phyloP scores from a whole-genome alignment of 225 moss, liverwort and hornwort genomes.

The Lunularia cruciata region DNA sequence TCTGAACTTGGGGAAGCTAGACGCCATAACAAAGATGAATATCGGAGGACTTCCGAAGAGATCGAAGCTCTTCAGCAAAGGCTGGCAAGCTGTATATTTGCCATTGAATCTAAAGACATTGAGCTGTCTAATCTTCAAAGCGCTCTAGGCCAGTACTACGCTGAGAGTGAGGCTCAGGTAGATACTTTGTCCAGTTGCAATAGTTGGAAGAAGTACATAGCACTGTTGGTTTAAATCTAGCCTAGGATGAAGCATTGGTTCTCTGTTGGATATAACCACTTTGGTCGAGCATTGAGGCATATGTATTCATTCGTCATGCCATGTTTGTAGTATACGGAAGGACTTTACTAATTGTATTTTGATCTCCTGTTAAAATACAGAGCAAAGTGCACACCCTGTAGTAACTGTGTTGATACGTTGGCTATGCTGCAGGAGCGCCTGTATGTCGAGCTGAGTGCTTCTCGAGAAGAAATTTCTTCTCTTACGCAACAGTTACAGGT shows the following conservation, averaged over 20 bases:
- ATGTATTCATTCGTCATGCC: background rate
- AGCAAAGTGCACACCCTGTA: too few relatives aligned
- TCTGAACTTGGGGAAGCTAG: slow-evolving; percentile 63
- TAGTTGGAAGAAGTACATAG: background rate
- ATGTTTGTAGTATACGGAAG: too few relatives aligned
- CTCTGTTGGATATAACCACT: background rate
- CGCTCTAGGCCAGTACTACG: slow-evolving; percentile 99
- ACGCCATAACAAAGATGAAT: slow-evolving; percentile 50
- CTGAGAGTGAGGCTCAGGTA: slow-evolving; percentile 96
- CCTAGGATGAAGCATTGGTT: background rate
- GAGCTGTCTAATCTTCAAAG: slow-evolving; percentile 97
- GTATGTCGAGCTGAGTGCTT: slow-evolving; percentile 70
- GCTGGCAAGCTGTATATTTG: slow-evolving; percentile 67
- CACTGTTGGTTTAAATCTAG: background rate
- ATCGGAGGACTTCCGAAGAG: slow-evolving; percentile 59
- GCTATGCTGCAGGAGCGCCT: slow-evolving; percentile 62
- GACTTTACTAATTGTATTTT: too few relatives aligned
- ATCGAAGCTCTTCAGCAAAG: slow-evolving; percentile 65
- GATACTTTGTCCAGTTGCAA: background rate
- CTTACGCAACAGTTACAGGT: slow-evolving; percentile 72
- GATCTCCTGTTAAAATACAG: too few relatives aligned
- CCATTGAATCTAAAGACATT: slow-evolving; percentile 80
- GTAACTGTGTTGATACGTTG: background rate
- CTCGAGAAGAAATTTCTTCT: slow-evolving; percentile 60
- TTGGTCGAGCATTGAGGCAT: background rate